Evolutionary conservation across 1,284 basidiomycete species (phyloP).

Genomic region (Austroboletus niveus): DNA sequence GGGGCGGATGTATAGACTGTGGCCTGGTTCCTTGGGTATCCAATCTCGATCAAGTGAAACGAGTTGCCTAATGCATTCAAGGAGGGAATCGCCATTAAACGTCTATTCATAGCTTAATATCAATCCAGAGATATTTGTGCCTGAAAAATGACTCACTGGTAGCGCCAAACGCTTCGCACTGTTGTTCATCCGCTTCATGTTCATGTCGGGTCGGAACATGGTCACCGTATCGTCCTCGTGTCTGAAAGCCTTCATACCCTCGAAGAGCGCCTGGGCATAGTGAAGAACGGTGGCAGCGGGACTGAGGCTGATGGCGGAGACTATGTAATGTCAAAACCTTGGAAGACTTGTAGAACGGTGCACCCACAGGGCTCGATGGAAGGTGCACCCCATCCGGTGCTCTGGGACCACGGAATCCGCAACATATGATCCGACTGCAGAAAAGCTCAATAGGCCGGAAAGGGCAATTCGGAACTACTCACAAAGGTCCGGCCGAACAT

Average conservation of each 20-base stretch:
- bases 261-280: constrained; percentile 90
- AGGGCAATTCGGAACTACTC: constrained; percentile 29
- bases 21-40: constrained; percentile 88
- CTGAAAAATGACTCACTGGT: constrained; percentile 52
- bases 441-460: constrained; percentile 9
- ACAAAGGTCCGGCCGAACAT: constrained; percentile 74
- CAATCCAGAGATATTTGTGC: background rate
- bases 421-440: constrained; percentile 91
- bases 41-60: constrained; percentile 86
- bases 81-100: constrained; percentile 79
- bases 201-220: constrained; percentile 97
- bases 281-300: constrained; percentile 91
- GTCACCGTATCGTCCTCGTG: constrained; percentile 77
- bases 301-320: constrained; percentile 73
- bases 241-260: constrained; percentile 96
- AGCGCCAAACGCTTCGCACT: constrained; percentile 75
- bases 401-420: constrained; percentile 73
- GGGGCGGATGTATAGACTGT: constrained; percentile 90
- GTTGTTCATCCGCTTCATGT: constrained; percentile 91
- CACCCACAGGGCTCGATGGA: constrained; percentile 79
- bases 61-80: constrained; percentile 88
- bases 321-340: constrained; percentile 35
- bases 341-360: background rate
- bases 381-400: constrained; percentile 80
- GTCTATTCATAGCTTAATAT: constrained; percentile 42